phyloP scores from a whole-genome alignment of 371 early-diverging fungal genomes.

The Mortierella polycephala region DNA sequence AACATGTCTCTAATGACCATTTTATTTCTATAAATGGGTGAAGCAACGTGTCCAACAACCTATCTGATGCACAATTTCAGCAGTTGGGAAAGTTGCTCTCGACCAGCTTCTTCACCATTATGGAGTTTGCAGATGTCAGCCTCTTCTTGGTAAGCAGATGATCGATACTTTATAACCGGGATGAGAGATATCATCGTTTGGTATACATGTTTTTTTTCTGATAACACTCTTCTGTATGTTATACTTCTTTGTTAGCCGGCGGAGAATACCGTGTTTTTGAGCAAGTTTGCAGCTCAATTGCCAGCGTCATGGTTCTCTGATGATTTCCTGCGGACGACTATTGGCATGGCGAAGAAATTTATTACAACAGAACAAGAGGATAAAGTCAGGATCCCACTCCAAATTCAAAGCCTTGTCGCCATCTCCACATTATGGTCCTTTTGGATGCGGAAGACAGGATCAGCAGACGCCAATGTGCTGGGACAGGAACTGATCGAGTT shows the following conservation, averaged over 20 bases:
- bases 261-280: conserved; percentile 32
- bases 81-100: conserved; percentile 43
- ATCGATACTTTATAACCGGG: no score
- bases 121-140: conserved; percentile 38
- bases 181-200: not conserved
- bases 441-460: conserved; percentile 55
- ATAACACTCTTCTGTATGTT: not conserved
- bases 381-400: conserved; percentile 38
- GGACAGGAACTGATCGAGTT: conserved; percentile 47
- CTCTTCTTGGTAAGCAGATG: conserved; percentile 30
- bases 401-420: conserved; percentile 31
- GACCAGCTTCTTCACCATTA: conserved; percentile 50
- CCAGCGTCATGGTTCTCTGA: conserved; percentile 53
- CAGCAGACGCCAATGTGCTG: conserved; percentile 34
- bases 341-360: conserved; percentile 30
- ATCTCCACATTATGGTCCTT: conserved; percentile 48
- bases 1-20: not conserved
- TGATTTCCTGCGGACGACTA: conserved; percentile 40
- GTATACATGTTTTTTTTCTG: not conserved
- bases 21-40: not conserved
- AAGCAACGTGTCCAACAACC: conserved; percentile 23
- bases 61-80: conserved; percentile 46
- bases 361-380: conserved; percentile 30
- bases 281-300: conserved; percentile 38
- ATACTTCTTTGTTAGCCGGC: conserved; percentile 15